Evolutionary conservation across 2,329 filamentous ascomycete genomes (phyloP), one percentile per base, ranked within the genome.

Genomic region (Colletotrichum paranaense): DNA sequence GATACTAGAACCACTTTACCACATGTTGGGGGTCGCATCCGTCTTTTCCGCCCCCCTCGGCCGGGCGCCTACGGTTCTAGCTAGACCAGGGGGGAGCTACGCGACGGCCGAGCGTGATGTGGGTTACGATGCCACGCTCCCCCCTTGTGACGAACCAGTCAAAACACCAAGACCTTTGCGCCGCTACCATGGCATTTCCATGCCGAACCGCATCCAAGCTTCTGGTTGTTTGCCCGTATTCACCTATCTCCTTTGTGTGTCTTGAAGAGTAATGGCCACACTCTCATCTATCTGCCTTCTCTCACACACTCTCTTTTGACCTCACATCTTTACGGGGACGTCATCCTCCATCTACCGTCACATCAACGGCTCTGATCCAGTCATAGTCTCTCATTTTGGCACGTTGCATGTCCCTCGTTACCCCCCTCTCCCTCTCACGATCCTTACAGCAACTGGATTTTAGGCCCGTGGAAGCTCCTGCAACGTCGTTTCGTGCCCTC

Each of bases 331-430:
- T 22, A 46, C 32, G 38, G n/a, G 24, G 42, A 30, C 46, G 19
- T 70, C 60, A 52, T 35, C 60, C 62, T 64, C 49, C 16, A 57
- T 62, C 46, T 66, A 60, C 42, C 62, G 28, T 62, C 26, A 5
- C 46, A 62, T 52, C 24, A 53, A 35, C 12, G 16, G 24, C n/a
- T n/a, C 56, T 62, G 42, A 52, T 72, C 72, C 72, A 74, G 49
- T 74, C 62, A 72, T 19, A 63, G 42, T 68, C 68, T 58, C 42
- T 68, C 38, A n/a, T 49, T 68, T 22, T 22, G 24, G 58, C 72
- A 74, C 72, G 68, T 74, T 74, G 60, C 67, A 28, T 35, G 57
- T 62, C 71, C 55, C 67, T 62, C 56, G 19, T 71, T 66, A 53
- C 56, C 35, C 46, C 49, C 67, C 60, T n/a, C 16, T 49, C 42